A percentile compares a stretch with the other conserved stretches of the same genome.
phyloP scores from a whole-genome alignment of 305 asterid species.

The Solanum aculeatissimum region DNA sequence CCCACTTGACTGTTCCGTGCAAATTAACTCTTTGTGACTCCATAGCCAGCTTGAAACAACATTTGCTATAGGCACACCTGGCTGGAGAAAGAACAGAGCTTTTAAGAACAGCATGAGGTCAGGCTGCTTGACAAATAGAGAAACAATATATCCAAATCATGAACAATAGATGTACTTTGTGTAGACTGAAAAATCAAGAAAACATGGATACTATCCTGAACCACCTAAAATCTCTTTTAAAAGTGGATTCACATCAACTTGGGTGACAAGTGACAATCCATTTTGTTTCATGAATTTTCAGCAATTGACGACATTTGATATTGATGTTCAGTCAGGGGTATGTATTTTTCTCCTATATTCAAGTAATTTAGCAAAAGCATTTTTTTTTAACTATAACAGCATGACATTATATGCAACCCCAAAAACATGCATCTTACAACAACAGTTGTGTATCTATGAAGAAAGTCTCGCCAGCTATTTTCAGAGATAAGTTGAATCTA shows the following conservation, averaged over 20 bases:
- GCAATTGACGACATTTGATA: background rate
- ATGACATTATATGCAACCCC: background rate
- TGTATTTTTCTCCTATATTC: background rate
- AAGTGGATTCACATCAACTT: background rate
- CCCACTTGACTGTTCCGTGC: conserved; percentile 5
- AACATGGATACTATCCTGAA: background rate
- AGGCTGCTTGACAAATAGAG: background rate
- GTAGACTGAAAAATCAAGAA: background rate
- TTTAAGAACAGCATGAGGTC: background rate
- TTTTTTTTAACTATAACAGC: background rate
- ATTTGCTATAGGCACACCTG: conserved; percentile 2
- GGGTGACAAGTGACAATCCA: background rate
- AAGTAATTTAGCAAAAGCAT: background rate
- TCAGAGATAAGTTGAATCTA: background rate
- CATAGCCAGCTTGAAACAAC: conserved; percentile 1
- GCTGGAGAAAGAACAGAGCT: background rate
- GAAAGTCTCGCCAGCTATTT: background rate
- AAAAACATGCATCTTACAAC: background rate
- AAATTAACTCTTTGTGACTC: background rate
- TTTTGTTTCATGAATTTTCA: background rate
- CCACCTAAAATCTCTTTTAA: background rate
- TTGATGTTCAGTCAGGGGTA: background rate
- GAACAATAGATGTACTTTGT: background rate
- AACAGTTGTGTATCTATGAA: background rate
- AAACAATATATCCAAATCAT: background rate